phyloP scores from a whole-genome alignment of 106 monocot genomes.

The Chionographis japonica region DNA sequence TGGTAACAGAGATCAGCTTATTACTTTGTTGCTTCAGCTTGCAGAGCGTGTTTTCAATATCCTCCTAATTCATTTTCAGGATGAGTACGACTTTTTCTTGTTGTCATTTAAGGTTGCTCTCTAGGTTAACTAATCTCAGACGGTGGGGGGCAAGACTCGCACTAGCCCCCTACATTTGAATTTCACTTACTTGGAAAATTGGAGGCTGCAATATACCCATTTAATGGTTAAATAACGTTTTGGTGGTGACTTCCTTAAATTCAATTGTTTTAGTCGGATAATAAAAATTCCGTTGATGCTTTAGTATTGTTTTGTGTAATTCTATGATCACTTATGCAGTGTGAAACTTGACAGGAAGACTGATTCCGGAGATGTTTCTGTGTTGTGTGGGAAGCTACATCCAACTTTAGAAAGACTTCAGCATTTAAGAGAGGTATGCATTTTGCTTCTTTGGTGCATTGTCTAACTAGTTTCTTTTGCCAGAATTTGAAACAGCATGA shows the following conservation, averaged over 20 bases:
- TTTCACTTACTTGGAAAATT: not conserved
- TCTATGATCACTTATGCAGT: not conserved
- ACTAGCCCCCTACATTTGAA: not conserved
- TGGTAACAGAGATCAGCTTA: constrained; percentile 64
- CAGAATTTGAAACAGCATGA: not conserved
- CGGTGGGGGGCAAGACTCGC: no score
- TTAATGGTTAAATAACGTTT: no score
- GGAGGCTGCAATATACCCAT: not conserved
- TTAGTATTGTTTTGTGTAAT: not conserved
- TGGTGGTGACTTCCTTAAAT: no score
- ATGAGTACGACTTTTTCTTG: constrained; percentile 44
- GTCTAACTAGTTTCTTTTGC: not conserved
- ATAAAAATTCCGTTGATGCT: not conserved
- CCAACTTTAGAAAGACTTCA: constrained; percentile 75
- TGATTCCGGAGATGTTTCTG: constrained; percentile 29
- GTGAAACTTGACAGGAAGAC: constrained; percentile 29
- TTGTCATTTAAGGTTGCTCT: not conserved
- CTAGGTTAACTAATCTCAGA: no score
- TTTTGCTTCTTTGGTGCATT: not conserved
- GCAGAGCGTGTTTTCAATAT: constrained; percentile 69
- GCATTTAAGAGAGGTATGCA: constrained; percentile 62
- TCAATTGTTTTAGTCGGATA: no score
- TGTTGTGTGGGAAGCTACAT: constrained; percentile 56
- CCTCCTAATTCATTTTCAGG: constrained; percentile 79
- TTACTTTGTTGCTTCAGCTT: constrained; percentile 67